phyloP scores from a whole-genome alignment of 805 yeast species.

The Starmera dryadoides region DNA sequence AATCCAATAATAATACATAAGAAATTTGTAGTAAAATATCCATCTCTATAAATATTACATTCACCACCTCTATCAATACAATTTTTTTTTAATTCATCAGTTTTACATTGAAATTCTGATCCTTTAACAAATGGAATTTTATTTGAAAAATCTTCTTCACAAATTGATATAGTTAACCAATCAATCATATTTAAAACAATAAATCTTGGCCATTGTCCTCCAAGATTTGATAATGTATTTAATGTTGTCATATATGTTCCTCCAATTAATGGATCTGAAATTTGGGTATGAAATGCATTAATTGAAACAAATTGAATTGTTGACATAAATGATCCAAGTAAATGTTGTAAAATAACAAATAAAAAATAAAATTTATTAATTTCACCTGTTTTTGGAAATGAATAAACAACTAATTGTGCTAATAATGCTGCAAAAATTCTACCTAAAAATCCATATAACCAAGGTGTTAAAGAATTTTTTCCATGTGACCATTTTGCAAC shows the following conservation, averaged over 20 bases:
- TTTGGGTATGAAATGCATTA: slow-evolving; percentile 89
- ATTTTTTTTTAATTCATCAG: slow-evolving; percentile 33
- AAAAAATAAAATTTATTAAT: slow-evolving; percentile 51
- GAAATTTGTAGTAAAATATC: slow-evolving; percentile 73
- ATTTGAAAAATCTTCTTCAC: slow-evolving; percentile 30
- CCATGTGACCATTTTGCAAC: slow-evolving; percentile 94
- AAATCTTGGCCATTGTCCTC: slow-evolving; percentile 97
- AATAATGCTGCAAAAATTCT: slow-evolving; percentile 66
- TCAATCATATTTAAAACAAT: slow-evolving; percentile 77
- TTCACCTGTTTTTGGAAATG: slow-evolving; percentile 52
- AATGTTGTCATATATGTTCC: slow-evolving; percentile 97
- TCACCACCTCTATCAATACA: slow-evolving; percentile 52
- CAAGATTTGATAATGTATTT: slow-evolving; percentile 86
- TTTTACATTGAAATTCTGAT: slow-evolving; percentile 23
- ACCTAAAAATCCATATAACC: slow-evolving; percentile 85
- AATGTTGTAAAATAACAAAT: slow-evolving; percentile 74
- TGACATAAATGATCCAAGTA: slow-evolving; percentile 83
- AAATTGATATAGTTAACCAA: slow-evolving; percentile 58
- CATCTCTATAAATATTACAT: slow-evolving; percentile 57
- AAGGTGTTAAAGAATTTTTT: slow-evolving; percentile 67
- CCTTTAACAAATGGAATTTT: slow-evolving; percentile 8
- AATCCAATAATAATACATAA: slow-evolving; percentile 67
- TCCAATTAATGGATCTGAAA: slow-evolving; percentile 93
- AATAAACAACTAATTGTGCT: slow-evolving; percentile 66
- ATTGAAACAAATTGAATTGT: slow-evolving; percentile 94